Conservation (phyloP, 495 filamentous ascomycete genomes). For the Pseudoneurospora amorphoporcata region DNA sequence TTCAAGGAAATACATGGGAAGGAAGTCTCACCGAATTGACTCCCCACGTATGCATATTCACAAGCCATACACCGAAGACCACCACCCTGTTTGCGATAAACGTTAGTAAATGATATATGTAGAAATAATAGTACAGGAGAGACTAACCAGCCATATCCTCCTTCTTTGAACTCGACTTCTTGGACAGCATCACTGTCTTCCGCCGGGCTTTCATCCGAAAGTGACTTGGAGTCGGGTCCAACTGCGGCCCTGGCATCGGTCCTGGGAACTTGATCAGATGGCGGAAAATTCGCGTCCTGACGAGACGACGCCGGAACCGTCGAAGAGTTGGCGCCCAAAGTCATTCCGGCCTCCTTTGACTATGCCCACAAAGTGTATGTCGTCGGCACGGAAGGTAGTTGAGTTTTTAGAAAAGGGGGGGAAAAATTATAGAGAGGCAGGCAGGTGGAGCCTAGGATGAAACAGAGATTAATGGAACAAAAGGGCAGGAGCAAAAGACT, state of each 20-base stretch:
- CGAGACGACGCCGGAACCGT: neutral
- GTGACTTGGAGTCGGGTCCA: neutral
- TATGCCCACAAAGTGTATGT: neutral
- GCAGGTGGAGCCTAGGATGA: neutral
- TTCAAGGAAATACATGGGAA: neutral
- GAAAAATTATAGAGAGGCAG: neutral
- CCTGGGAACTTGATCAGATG: neutral
- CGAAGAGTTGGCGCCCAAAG: neutral
- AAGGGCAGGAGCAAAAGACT: neutral
- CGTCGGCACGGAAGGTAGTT: neutral
- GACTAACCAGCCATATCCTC: conserved; percentile 38
- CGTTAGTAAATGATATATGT: neutral
- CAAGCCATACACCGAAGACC: conserved; percentile 36
- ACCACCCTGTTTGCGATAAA: conserved; percentile 31
- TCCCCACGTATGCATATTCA: conserved; percentile 53
- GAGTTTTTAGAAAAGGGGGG: neutral
- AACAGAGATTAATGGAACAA: neutral
- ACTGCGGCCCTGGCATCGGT: neutral
- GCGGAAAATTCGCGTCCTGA: neutral
- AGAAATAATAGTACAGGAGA: neutral
- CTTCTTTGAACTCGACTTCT: conserved; percentile 30
- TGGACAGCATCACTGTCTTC: conserved; percentile 13
- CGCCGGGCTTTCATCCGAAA: conserved; percentile 8
- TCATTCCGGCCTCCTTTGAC: neutral
- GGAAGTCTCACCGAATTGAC: conserved; percentile 38